These are phyloP conservation scores for Tricholoma furcatifolium DNA, from an alignment of 768 basidiomycete genomes.

Conservation along the genomic window DNA sequence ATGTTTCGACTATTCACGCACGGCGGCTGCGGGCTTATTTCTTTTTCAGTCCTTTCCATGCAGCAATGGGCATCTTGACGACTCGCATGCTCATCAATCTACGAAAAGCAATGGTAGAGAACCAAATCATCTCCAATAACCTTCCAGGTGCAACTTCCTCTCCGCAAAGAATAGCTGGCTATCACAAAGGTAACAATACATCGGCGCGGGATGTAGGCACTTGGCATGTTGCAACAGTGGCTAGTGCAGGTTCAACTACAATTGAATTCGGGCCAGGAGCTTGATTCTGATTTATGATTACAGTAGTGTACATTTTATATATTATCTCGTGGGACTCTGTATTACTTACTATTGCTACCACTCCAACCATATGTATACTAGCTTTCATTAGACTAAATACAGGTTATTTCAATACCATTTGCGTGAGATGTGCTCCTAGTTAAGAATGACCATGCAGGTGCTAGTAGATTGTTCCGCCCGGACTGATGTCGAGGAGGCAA, in stretches of 20 bases:
- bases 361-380: too few species aligned
- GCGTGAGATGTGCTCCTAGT: too few species aligned
- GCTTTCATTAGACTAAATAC: too few species aligned
- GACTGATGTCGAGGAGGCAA: neutral
- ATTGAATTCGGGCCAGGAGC: neutral
- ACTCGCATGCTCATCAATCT: conserved; percentile 46
- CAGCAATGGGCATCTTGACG: conserved; percentile 45
- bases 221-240: conserved; percentile 3
- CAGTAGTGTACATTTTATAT: too few species aligned
- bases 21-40: neutral
- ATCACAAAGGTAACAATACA: neutral
- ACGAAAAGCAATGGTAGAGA: conserved; percentile 29
- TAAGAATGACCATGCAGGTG: too few species aligned
- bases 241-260: neutral
- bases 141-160: neutral
- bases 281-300: too few species aligned
- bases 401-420: too few species aligned
- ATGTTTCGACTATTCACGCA: conserved; percentile 20
- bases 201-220: neutral
- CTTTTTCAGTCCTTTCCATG: conserved; percentile 41
- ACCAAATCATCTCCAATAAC: conserved; percentile 3
- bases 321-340: too few species aligned
- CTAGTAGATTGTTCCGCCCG: neutral
- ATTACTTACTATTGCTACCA: too few species aligned
- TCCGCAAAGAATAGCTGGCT: neutral